Conservation (phyloP, 352 stramenopile species). For the Globisporangium paddicum region DNA sequence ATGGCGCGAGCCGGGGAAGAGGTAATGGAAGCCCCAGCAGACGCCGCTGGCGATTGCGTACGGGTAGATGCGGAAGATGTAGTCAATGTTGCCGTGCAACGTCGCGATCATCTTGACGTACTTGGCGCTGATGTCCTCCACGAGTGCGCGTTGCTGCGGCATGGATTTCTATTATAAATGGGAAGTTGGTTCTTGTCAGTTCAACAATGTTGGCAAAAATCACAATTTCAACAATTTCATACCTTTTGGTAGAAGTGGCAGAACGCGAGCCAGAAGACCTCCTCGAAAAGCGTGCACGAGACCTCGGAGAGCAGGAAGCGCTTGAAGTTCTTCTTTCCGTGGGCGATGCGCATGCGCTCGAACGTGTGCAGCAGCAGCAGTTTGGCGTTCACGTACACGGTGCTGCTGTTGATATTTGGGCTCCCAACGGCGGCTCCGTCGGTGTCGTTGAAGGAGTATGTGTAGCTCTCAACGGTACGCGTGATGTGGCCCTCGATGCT, state of each 20-base stretch:
- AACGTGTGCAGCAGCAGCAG: slow-evolving; percentile 82
- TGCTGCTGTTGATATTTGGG: slow-evolving; percentile 12
- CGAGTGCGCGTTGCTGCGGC: slow-evolving; percentile 56
- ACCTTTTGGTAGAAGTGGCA: slow-evolving; percentile 87
- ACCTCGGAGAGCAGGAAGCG: slow-evolving; percentile 74
- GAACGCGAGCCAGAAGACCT: slow-evolving; percentile 87
- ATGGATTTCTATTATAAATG: slow-evolving; percentile 37
- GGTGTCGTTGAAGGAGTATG: slow-evolving; percentile 23
- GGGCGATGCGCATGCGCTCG: slow-evolving; percentile 70
- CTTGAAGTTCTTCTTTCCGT: slow-evolving; percentile 81
- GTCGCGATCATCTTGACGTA: slow-evolving; percentile 80
- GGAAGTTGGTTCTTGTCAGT: neutral
- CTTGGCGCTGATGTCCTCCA: slow-evolving; percentile 60
- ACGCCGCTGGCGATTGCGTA: slow-evolving; percentile 78
- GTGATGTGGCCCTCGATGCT: slow-evolving; percentile 88
- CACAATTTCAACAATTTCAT: neutral
- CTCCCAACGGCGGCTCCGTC: slow-evolving; percentile 1
- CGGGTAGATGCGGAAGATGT: slow-evolving; percentile 87
- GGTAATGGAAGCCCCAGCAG: slow-evolving; percentile 84
- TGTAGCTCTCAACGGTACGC: slow-evolving; percentile 73
- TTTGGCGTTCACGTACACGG: slow-evolving; percentile 68
- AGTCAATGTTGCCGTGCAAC: slow-evolving; percentile 73
- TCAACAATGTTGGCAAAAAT: neutral
- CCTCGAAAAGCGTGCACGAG: slow-evolving; percentile 78
- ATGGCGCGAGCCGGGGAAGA: slow-evolving; percentile 83